phyloP scores from a whole-genome alignment of 805 yeast genomes.

The Wickerhamiella kazuoi region DNA sequence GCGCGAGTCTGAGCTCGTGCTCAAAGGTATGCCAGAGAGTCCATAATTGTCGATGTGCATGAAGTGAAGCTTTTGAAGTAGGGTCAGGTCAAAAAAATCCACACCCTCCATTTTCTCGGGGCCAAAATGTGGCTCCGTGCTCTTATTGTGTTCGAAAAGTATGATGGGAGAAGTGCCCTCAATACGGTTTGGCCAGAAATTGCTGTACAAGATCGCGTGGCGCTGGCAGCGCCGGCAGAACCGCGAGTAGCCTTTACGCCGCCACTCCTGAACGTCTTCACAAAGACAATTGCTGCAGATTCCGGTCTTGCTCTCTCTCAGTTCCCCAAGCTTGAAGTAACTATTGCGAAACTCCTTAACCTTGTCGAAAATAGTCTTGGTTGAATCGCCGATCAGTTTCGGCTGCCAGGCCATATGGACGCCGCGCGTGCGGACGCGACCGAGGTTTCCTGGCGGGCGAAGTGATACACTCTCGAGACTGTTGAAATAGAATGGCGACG shows the following conservation, averaged over 20 bases:
- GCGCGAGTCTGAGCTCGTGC: no score
- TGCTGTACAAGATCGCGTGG: conserved; percentile 16
- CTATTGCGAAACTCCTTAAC: neutral
- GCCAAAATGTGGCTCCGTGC: neutral
- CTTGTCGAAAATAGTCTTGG: neutral
- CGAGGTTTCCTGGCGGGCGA: neutral
- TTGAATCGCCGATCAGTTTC: neutral
- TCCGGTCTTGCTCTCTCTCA: neutral
- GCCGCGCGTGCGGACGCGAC: neutral
- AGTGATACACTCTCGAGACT: neutral
- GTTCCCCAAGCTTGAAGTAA: neutral
- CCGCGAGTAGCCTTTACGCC: conserved; percentile 7
- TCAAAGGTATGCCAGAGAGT: no score
- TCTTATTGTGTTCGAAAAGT: neutral
- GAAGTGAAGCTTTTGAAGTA: neutral
- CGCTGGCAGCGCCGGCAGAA: conserved; percentile 20
- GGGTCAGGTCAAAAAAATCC: neutral
- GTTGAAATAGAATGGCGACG: neutral
- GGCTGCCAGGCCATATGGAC: neutral
- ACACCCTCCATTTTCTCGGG: conserved; percentile 5
- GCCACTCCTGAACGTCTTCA: conserved; percentile 4
- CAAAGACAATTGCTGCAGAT: conserved; percentile 11
- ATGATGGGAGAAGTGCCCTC: neutral
- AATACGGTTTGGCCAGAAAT: conserved; percentile 16
- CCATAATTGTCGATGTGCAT: neutral